Percentiles rank a stretch among this genome's conserved stretches.
Evolutionary conservation across 2,329 filamentous ascomycete genomes (phyloP).

Genomic region (Penicillium occitanis): DNA sequence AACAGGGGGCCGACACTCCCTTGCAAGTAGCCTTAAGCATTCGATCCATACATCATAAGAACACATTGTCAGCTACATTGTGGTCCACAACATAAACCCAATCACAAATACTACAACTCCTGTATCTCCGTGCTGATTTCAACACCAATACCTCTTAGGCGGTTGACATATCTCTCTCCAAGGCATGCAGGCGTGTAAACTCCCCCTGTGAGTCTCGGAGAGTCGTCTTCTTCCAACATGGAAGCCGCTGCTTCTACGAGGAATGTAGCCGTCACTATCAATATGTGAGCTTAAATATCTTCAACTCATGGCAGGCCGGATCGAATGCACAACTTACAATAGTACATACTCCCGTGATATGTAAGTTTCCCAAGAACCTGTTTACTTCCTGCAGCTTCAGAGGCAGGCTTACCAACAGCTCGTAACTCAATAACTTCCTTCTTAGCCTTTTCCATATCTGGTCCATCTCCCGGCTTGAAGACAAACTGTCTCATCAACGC

Average conservation of each 20-base stretch:
- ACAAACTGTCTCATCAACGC: background rate
- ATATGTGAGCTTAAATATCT: background rate
- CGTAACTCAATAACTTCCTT: background rate
- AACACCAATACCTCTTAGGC: background rate
- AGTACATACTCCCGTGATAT: slow-evolving; percentile 11
- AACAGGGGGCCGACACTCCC: background rate
- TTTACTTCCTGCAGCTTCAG: background rate
- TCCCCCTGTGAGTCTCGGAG: background rate
- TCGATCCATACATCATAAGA: background rate
- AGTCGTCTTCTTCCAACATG: background rate
- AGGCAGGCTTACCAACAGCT: background rate
- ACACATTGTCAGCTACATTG: background rate
- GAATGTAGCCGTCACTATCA: background rate
- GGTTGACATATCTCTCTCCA: background rate
- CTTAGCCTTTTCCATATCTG: background rate
- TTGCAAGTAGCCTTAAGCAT: background rate
- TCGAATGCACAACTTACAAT: background rate
- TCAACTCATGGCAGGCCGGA: background rate
- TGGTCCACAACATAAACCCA: background rate
- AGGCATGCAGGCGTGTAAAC: background rate
- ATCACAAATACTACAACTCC: background rate
- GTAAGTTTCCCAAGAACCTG: slow-evolving; percentile 7
- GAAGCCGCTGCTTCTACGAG: background rate
- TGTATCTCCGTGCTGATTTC: background rate
- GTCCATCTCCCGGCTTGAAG: background rate